Evolutionary conservation across 1,284 basidiomycete species (phyloP).

Genomic region (Rhodotorula sp.): DNA sequence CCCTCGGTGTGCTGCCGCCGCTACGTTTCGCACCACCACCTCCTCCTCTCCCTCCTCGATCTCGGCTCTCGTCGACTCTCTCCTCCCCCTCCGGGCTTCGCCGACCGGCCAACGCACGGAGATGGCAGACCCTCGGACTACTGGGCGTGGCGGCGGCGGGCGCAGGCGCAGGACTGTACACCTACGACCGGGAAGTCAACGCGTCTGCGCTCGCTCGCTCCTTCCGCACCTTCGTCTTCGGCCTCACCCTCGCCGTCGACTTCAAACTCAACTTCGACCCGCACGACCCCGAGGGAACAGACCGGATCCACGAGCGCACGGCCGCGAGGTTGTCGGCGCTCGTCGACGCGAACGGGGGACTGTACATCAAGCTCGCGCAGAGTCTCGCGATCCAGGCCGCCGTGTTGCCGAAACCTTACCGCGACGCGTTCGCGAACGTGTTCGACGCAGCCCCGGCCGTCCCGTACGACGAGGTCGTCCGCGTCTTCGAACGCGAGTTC

Average conservation of each 20-base stretch:
- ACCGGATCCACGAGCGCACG: constrained; percentile 73
- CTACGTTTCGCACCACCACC: not conserved
- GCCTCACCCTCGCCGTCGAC: constrained; percentile 64
- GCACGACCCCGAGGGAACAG: constrained; percentile 64
- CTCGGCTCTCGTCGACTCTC: not conserved
- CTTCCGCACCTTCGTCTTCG: constrained; percentile 65
- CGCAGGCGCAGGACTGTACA: constrained; percentile 57
- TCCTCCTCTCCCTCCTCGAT: not conserved
- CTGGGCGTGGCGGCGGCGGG: too few species aligned
- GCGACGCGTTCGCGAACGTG: constrained; percentile 71
- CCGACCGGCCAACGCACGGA: not conserved
- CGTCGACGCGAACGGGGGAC: constrained; percentile 70
- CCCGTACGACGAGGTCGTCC: constrained; percentile 63
- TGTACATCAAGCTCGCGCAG: constrained; percentile 84
- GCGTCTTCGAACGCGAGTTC: constrained; percentile 70
- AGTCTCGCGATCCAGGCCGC: constrained; percentile 75
- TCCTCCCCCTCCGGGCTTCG: not conserved
- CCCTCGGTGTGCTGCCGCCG: too few species aligned
- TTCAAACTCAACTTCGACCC: constrained; percentile 79
- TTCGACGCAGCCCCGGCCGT: constrained; percentile 85
- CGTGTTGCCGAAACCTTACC: constrained; percentile 69
- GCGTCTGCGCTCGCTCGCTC: constrained; percentile 66
- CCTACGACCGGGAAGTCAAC: constrained; percentile 61
- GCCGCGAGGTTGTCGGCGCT: constrained; percentile 71
- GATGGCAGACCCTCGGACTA: constrained; percentile 7